A percentile compares a stretch with the other conserved stretches of the same genome.
These are phyloP conservation scores for Mycena chlorophos DNA, from an alignment of 768 basidiomycete genomes.

Conservation along the genomic window DNA sequence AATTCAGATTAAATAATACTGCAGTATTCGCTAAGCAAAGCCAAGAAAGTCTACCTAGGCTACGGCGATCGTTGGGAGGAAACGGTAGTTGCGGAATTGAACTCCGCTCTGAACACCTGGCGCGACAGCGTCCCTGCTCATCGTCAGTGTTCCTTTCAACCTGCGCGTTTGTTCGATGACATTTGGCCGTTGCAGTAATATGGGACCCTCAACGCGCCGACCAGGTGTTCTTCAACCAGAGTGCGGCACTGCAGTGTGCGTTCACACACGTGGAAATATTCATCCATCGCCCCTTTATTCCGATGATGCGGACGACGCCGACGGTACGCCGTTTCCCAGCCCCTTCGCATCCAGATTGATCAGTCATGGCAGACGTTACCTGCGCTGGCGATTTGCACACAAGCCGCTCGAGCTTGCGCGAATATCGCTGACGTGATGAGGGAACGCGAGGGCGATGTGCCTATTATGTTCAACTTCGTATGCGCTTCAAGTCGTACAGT, in stretches of 20 bases:
- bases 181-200: neutral
- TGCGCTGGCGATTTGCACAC: constrained; percentile 78
- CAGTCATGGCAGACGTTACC: constrained; percentile 40
- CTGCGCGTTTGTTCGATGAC: neutral
- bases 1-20: neutral
- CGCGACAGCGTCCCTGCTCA: constrained; percentile 59
- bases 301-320: constrained; percentile 49
- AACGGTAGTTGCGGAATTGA: constrained; percentile 66
- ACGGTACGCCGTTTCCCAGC: constrained; percentile 8
- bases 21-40: constrained; percentile 68
- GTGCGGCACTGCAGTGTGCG: constrained; percentile 49
- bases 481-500: constrained; percentile 5
- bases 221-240: constrained; percentile 51
- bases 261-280: constrained; percentile 62
- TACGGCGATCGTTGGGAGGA: constrained; percentile 57
- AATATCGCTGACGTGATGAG: constrained; percentile 63
- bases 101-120: constrained; percentile 77
- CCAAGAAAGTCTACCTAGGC: constrained; percentile 47
- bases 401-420: constrained; percentile 74
- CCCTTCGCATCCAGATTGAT: neutral
- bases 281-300: constrained; percentile 79
- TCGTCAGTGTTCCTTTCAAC: neutral
- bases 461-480: constrained; percentile 36
- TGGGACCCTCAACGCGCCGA: constrained; percentile 36
- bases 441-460: constrained; percentile 31